phyloP scores from a whole-genome alignment of 139 green algal species.

The Diplosphaera chodatii region DNA sequence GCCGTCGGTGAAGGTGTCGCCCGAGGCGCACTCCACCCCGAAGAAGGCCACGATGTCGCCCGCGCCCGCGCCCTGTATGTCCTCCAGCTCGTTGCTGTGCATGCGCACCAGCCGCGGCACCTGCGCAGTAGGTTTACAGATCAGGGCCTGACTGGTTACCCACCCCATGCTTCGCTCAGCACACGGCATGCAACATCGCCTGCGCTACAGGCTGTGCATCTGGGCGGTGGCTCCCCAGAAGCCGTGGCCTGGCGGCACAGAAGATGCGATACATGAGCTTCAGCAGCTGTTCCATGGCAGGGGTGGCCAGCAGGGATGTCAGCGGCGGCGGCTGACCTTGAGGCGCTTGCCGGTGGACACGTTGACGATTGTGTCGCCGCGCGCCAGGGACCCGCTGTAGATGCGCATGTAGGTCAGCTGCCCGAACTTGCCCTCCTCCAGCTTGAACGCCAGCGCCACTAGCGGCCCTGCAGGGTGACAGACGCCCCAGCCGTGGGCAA shows the following conservation, averaged over 20 bases:
- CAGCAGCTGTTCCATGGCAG: too few relatives aligned
- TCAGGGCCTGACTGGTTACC: too few relatives aligned
- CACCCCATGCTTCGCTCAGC: too few relatives aligned
- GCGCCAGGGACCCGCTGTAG: constrained; percentile 83
- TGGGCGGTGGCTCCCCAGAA: too few relatives aligned
- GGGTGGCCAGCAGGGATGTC: too few relatives aligned
- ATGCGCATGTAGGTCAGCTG: constrained; percentile 97
- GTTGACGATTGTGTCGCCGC: constrained; percentile 81
- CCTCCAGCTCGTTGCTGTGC: constrained; percentile 86
- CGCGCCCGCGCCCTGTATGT: constrained; percentile 66
- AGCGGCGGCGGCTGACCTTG: constrained; percentile 32
- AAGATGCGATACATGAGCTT: too few relatives aligned
- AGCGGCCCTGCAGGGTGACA: constrained; percentile 45
- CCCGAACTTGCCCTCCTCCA: constrained; percentile 96
- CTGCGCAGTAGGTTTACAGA: constrained; percentile 45
- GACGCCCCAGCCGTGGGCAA: too few relatives aligned
- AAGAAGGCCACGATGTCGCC: constrained; percentile 99
- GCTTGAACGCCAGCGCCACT: constrained; percentile 92
- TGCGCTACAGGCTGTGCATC: too few relatives aligned
- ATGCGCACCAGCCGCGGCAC: constrained; percentile 90
- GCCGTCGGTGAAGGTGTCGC: constrained; percentile 95
- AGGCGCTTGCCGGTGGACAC: constrained; percentile 60
- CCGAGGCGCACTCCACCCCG: constrained; percentile 94
- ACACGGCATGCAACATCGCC: too few relatives aligned
- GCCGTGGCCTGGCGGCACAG: too few relatives aligned